phyloP scores from a whole-genome alignment of 257 asterid species.

The Thymus quinquecostatus region DNA sequence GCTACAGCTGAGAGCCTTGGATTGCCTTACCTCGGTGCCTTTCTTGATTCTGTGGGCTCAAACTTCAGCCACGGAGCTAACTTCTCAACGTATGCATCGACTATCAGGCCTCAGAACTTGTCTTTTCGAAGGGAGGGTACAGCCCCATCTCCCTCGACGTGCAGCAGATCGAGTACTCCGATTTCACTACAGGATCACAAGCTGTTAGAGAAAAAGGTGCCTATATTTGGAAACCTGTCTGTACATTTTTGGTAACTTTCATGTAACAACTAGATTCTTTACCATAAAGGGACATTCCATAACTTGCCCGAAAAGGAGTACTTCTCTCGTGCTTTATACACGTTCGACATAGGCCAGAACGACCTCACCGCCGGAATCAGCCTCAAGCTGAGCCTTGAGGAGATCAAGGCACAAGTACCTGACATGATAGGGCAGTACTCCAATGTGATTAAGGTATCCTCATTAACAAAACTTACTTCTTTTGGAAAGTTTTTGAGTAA shows the following conservation, averaged over 20 bases:
- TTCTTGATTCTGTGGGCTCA: conserved; percentile 79
- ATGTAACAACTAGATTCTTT: no score
- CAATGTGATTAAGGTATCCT: conserved; percentile 51
- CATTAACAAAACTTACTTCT: not conserved
- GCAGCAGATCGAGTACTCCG: not conserved
- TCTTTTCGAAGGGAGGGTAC: conserved; percentile 69
- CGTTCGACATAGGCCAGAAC: conserved; percentile 82
- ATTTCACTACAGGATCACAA: not conserved
- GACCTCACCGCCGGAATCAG: conserved; percentile 75
- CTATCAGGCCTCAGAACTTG: conserved; percentile 76
- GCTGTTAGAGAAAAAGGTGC: conserved; percentile 39
- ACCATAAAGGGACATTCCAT: conserved; percentile 34
- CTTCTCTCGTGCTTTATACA: conserved; percentile 62
- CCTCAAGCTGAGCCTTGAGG: conserved; percentile 56
- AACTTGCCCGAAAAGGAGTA: conserved; percentile 48
- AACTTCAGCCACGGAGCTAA: conserved; percentile 87
- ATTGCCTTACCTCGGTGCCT: conserved; percentile 64
- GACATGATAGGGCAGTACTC: conserved; percentile 56
- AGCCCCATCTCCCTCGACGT: conserved; percentile 53
- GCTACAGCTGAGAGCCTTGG: conserved; percentile 58
- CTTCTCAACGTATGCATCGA: conserved; percentile 82
- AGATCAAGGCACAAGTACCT: conserved; percentile 78
- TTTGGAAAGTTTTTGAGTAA: not conserved
- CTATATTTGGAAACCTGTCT: not conserved
- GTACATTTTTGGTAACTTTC: not conserved